Percentiles rank a stretch among this genome's conserved stretches.
These are phyloP conservation scores for Pythium monospermum DNA, from an alignment of 352 stramenopile genomes.

Conservation along the genomic window DNA sequence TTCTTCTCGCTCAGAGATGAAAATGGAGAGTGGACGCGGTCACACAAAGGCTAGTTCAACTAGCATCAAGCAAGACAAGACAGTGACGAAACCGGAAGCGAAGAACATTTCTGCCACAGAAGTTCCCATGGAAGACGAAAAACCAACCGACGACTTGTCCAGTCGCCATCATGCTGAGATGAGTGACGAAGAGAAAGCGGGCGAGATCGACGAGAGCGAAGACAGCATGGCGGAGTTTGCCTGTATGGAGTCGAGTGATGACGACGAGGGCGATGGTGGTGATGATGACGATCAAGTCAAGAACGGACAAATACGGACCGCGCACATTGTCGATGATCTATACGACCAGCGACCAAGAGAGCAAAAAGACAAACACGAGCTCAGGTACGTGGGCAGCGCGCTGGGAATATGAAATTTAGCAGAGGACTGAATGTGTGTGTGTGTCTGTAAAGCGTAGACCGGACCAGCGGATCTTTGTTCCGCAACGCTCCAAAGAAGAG, in stretches of 20 bases:
- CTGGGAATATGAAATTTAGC: no score
- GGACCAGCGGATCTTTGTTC: conserved; percentile 19
- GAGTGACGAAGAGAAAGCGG: neutral
- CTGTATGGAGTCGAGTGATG: conserved; percentile 13
- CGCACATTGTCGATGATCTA: conserved; percentile 5
- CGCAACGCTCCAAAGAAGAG: conserved; percentile 1
- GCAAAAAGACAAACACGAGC: conserved; percentile 1
- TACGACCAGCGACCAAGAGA: conserved; percentile 9
- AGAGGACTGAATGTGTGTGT: no score
- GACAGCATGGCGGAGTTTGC: conserved; percentile 11
- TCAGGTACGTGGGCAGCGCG: neutral
- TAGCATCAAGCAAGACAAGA: conserved; percentile 2
- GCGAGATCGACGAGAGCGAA: neutral
- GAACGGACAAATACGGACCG: neutral
- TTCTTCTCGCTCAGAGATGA: no score
- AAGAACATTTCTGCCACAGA: neutral
- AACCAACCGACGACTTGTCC: neutral
- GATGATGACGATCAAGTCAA: neutral
- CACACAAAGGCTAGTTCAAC: no score
- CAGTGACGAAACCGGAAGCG: neutral
- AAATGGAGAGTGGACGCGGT: no score
- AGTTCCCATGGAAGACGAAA: neutral
- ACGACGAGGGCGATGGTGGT: neutral
- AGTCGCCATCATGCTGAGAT: neutral
- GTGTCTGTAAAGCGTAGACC: no score